Evolutionary conservation across 352 stramenopile species (phyloP), one percentile per base, ranked within the genome.

Genomic region (Phytophthora sansomeana): DNA sequence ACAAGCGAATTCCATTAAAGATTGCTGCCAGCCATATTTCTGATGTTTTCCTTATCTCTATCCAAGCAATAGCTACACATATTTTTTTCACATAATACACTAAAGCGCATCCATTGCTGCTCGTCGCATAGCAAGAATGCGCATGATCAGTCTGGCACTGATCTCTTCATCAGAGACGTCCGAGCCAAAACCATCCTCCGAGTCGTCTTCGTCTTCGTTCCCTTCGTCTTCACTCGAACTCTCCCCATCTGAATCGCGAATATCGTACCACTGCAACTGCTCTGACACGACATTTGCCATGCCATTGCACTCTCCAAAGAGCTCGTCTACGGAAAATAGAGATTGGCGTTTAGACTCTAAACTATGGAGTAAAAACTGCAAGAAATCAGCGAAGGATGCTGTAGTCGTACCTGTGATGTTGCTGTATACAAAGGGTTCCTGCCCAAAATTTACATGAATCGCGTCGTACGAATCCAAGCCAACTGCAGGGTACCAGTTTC

Each of bases 371-470:
- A 24, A 24, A 24, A 24, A 3, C 3, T 24, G 21, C 21, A 3
- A 24, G 21, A 24, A 24, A 5, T 21, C n/a, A 33, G 36, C 14
- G 17, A 42, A 36, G 32, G 19, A 49, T 26, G 8, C 16, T 24
- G 24, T 33, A 33, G 32, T 13, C 43, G 26, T 63, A 77, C 69
- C 69, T 67, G 58, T 48, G 24, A 77, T 60, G 28, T 44, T 38
- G 26, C 32, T 60, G 43, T 74, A 71, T 17, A 66, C 59, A 35
- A 95, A 95, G 2, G 90, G 86, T 38, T 91, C 81, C 56, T 90
- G 83, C 0, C 89, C 89, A 74, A 93, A 95, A 67, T 97, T 97
- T 30, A 96, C 72, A 26, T 93, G 85, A 19, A 97, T 69, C 3
- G 75, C 76, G 42, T 93, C 83, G 29, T 86, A 76, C 8, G 85